Conservation (phyloP, 148 eudicot species). For the Rhododendron simsii region DNA sequence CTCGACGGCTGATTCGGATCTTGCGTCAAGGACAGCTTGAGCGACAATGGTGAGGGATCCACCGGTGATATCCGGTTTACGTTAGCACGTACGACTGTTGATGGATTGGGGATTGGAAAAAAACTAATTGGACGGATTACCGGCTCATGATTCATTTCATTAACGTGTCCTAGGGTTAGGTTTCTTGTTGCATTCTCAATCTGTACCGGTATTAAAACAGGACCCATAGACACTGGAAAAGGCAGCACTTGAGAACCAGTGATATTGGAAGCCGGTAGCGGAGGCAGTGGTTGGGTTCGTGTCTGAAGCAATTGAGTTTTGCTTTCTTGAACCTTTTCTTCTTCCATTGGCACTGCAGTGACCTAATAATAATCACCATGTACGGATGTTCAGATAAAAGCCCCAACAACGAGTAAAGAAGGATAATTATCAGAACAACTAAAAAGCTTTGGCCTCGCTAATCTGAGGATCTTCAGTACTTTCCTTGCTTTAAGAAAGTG, state of each 20-base stretch:
- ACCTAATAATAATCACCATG: conserved; percentile 26
- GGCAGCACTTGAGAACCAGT: conserved; percentile 23
- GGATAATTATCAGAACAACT: not conserved
- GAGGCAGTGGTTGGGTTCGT: conserved; percentile 6
- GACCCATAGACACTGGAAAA: conserved; percentile 20
- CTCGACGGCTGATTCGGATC: conserved; percentile 25
- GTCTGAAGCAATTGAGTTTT: conserved; percentile 1
- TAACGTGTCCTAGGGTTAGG: not conserved
- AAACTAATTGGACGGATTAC: conserved; percentile 19
- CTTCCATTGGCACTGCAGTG: conserved; percentile 27
- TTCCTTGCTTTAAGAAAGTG: not conserved
- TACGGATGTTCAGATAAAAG: conserved; percentile 1
- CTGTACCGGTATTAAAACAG: conserved; percentile 19
- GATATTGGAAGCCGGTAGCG: conserved; percentile 7
- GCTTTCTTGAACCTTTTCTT: conserved; percentile 20
- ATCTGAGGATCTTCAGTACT: not conserved
- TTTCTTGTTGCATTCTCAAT: conserved; percentile 21
- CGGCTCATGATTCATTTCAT: conserved; percentile 4
- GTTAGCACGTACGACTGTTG: conserved; percentile 31
- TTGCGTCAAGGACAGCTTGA: conserved; percentile 46
- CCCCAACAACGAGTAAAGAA: not conserved
- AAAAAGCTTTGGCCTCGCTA: not conserved
- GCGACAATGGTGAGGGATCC: conserved; percentile 42
- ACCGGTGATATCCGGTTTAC: conserved; percentile 16
- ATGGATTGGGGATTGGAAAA: conserved; percentile 13